A percentile compares a stretch with the other conserved stretches of the same genome.
phyloP scores from a whole-genome alignment of 73 alveolate species.

The Diophrys appendiculata region DNA sequence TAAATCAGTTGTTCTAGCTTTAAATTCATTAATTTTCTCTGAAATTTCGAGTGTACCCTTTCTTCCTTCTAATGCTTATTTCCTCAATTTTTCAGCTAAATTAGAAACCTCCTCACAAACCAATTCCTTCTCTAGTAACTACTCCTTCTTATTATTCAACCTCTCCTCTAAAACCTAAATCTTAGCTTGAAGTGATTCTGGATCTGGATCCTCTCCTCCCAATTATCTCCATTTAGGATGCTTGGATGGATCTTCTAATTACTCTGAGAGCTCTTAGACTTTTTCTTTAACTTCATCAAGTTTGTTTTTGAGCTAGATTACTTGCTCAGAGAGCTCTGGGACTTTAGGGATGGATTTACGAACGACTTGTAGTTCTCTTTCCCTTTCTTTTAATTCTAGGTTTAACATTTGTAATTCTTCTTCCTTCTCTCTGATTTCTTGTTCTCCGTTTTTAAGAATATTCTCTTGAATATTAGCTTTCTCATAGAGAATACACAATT shows the following conservation, averaged over 20 bases:
- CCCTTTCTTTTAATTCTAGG: slow-evolving; percentile 84
- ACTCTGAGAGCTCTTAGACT: slow-evolving; percentile 78
- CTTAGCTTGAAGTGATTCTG: slow-evolving; percentile 92
- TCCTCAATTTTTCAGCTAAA: slow-evolving; percentile 93
- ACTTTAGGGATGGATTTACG: slow-evolving; percentile 91
- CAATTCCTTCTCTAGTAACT: slow-evolving; percentile 91
- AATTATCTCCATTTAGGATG: slow-evolving; percentile 87
- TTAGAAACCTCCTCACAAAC: slow-evolving; percentile 95
- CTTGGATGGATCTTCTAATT: slow-evolving; percentile 93
- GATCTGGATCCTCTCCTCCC: slow-evolving; percentile 97
- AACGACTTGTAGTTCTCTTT: slow-evolving; percentile 88
- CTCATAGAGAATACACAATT: slow-evolving; percentile 94
- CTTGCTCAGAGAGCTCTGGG: slow-evolving; percentile 84
- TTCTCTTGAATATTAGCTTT: slow-evolving; percentile 91
- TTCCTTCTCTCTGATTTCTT: slow-evolving; percentile 91
- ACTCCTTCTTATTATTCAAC: slow-evolving; percentile 91
- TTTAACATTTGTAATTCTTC: slow-evolving; percentile 94
- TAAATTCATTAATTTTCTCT: slow-evolving; percentile 92
- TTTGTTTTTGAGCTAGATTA: slow-evolving; percentile 73
- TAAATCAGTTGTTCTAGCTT: slow-evolving; percentile 88
- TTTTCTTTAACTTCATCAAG: slow-evolving; percentile 80
- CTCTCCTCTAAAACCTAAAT: slow-evolving; percentile 95
- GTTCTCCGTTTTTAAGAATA: slow-evolving; percentile 90
- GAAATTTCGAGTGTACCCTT: slow-evolving; percentile 90
- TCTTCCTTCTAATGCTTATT: slow-evolving; percentile 94